Conservation (phyloP, 2,329 filamentous ascomycete genomes). For the Ceratocystis eucalypticola region DNA sequence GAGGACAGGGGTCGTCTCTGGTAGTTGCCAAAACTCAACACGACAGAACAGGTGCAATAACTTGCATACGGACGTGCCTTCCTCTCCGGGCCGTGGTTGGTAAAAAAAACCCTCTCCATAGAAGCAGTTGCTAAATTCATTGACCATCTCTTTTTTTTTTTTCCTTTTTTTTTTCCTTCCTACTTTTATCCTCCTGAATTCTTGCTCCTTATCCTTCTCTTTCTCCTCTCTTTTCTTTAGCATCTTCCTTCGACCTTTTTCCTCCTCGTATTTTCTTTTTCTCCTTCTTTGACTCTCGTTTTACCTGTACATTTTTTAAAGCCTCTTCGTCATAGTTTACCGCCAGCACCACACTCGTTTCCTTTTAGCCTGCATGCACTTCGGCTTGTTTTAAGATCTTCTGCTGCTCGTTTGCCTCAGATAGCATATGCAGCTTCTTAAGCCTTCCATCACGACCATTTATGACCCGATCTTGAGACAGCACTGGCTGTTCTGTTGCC, state of each 20-base stretch:
- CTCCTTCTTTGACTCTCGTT: slow-evolving; percentile 13
- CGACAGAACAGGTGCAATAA: background rate
- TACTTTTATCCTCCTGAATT: slow-evolving; percentile 1
- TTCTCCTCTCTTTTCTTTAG: slow-evolving; percentile 17
- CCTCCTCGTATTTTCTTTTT: slow-evolving; percentile 8
- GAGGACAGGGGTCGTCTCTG: too few relatives aligned
- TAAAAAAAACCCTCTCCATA: background rate
- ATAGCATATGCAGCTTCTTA: background rate
- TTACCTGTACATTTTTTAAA: slow-evolving; percentile 2
- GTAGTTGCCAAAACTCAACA: too few relatives aligned
- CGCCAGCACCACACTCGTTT: background rate
- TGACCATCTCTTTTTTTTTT: slow-evolving; percentile 3
- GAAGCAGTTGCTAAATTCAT: background rate
- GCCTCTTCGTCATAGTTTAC: slow-evolving; percentile 10
- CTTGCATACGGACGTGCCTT: slow-evolving; percentile 5
- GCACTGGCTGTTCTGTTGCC: too few relatives aligned
- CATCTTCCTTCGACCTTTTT: slow-evolving; percentile 8
- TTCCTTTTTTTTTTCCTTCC: background rate
- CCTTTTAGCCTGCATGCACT: background rate
- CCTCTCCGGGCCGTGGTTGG: slow-evolving; percentile 7
- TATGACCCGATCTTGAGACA: background rate
- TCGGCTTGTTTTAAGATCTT: background rate
- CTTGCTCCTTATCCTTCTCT: slow-evolving; percentile 21
- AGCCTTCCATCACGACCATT: background rate
- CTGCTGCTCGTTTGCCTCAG: background rate